A percentile compares a stretch with the other conserved stretches of the same genome.
These are phyloP conservation scores for Hypericum androsaemum DNA, from an alignment of 345 rosid genomes.

Conservation along the genomic window DNA sequence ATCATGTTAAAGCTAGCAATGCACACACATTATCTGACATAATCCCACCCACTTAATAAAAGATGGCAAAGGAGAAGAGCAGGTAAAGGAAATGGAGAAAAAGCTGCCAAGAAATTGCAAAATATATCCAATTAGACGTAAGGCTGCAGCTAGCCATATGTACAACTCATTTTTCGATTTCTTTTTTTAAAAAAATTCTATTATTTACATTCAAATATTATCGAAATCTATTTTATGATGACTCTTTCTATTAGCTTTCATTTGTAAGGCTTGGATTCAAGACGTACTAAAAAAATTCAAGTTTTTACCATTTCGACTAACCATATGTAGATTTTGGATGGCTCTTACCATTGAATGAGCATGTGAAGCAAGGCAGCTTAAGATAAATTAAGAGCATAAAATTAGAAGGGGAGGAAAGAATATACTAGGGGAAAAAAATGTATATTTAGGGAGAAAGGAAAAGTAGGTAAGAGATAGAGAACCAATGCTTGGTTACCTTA, in stretches of 20 bases:
- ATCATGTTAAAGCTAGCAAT: slow-evolving; percentile 31
- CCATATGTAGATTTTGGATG: background rate
- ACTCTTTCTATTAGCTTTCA: too few species aligned
- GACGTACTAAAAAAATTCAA: too few species aligned
- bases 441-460: background rate
- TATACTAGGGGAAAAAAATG: background rate
- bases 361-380: slow-evolving; percentile 24
- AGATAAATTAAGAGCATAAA: slow-evolving; percentile 12
- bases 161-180: too few species aligned
- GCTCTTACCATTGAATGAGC: slow-evolving; percentile 14
- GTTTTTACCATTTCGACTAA: too few species aligned
- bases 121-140: background rate
- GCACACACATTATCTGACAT: slow-evolving; percentile 21
- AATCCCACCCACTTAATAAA: slow-evolving; percentile 27
- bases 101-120: slow-evolving; percentile 20
- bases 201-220: too few species aligned
- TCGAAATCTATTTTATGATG: too few species aligned
- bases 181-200: too few species aligned
- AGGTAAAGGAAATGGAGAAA: slow-evolving; percentile 6
- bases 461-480: slow-evolving; percentile 9
- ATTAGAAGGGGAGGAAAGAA: background rate
- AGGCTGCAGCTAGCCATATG: slow-evolving; percentile 8
- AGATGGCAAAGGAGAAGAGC: background rate
- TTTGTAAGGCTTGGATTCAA: too few species aligned
- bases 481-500: slow-evolving; percentile 26